Conservation (phyloP, 2,329 filamentous ascomycete species). For the Madurella fahalii region DNA sequence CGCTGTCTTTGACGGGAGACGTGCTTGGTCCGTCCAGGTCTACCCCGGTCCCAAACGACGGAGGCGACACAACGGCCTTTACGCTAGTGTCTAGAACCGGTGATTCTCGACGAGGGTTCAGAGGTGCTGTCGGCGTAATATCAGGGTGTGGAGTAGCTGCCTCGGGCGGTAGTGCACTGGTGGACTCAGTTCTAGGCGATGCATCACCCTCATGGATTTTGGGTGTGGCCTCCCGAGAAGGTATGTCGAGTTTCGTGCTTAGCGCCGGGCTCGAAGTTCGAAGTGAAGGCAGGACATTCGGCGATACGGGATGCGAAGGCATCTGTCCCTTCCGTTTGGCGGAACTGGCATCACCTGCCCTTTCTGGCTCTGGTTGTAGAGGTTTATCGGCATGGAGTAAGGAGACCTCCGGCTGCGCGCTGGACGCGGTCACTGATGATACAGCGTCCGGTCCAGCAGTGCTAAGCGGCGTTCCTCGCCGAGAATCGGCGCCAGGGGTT, state of each 20-base stretch:
- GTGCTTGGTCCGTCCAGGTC: conserved; percentile 48
- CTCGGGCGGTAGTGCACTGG: conserved; percentile 19
- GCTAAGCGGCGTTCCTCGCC: not conserved
- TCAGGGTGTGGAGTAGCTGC: conserved; percentile 23
- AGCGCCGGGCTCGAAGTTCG: conserved; percentile 13
- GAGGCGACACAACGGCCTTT: conserved; percentile 34
- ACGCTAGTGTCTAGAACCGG: conserved; percentile 26
- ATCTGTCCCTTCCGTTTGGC: not conserved
- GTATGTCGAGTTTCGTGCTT: conserved; percentile 5
- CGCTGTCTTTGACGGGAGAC: conserved; percentile 62
- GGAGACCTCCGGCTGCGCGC: conserved; percentile 5
- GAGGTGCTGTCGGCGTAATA: conserved; percentile 42
- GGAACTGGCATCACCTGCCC: not conserved
- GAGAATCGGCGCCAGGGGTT: not conserved
- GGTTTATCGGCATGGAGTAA: not conserved
- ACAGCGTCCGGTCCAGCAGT: conserved; percentile 3
- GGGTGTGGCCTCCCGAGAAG: not conserved
- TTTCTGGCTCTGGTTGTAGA: not conserved
- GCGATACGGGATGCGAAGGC: conserved; percentile 2
- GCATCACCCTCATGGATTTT: not conserved
- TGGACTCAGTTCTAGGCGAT: conserved; percentile 6
- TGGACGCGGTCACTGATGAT: conserved; percentile 6
- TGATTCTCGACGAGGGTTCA: conserved; percentile 38
- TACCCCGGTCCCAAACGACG: conserved; percentile 38
- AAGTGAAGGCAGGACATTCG: conserved; percentile 1